These are phyloP conservation scores for Soucietia sequanensis DNA, from an alignment of 805 yeast genomes.

Conservation along the genomic window DNA sequence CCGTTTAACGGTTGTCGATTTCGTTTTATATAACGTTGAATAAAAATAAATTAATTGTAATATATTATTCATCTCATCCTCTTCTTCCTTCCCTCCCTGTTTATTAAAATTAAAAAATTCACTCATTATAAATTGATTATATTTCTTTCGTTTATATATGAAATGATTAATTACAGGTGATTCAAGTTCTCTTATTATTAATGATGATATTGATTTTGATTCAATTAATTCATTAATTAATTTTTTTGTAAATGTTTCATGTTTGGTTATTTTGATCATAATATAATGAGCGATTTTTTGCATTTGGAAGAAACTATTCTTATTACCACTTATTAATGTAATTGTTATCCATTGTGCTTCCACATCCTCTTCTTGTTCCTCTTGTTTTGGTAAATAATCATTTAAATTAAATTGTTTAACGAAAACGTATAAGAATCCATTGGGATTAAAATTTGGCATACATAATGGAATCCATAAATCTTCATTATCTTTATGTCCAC, in stretches of 20 bases:
- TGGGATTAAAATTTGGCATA: slow-evolving; percentile 82
- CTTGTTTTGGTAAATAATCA: slow-evolving; percentile 13
- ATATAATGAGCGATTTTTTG: slow-evolving; percentile 58
- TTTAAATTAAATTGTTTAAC: slow-evolving; percentile 44
- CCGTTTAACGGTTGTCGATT: slow-evolving; percentile 22
- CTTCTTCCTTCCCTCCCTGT: no score
- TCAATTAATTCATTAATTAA: slow-evolving; percentile 22
- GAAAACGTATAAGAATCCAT: slow-evolving; percentile 84
- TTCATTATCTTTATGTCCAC: slow-evolving; percentile 41
- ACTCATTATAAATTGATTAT: slow-evolving; percentile 63
- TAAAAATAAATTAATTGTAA: slow-evolving; percentile 39
- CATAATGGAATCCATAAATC: slow-evolving; percentile 95
- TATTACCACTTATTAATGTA: slow-evolving; percentile 62
- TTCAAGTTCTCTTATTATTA: slow-evolving; percentile 19
- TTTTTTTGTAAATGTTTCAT: slow-evolving; percentile 16
- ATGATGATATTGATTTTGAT: slow-evolving; percentile 15
- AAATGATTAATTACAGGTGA: slow-evolving; percentile 65
- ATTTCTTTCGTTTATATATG: slow-evolving; percentile 67
- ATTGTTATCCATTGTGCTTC: slow-evolving; percentile 31
- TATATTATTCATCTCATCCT: slow-evolving; percentile 24
- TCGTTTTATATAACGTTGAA: slow-evolving; percentile 23
- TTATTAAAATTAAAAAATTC: slow-evolving; percentile 21
- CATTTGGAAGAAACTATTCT: slow-evolving; percentile 76
- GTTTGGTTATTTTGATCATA: slow-evolving; percentile 27
- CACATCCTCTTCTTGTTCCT: no score